Evolutionary conservation across 805 yeast genomes (phyloP), one percentile per base, ranked within the genome.

Genomic region (Yamadazyma sp.): DNA sequence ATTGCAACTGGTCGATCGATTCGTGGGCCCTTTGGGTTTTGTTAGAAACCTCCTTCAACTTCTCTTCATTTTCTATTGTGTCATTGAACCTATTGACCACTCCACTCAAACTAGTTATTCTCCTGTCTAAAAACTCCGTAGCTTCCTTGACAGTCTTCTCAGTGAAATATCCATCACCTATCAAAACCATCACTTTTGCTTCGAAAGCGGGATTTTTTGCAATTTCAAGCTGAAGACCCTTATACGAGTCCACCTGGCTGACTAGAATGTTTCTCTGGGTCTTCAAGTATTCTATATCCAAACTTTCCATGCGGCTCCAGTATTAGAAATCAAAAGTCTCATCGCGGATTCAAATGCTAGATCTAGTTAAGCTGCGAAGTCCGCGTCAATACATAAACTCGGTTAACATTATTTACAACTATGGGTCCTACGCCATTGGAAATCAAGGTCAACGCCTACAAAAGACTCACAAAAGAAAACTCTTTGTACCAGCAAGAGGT

Each of bases 361-460:
- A n/a, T n/a, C n/a, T n/a, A n/a, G n/a, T n/a, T n/a, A n/a, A n/a
- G n/a, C n/a, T n/a, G n/a, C n/a, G n/a, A n/a, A n/a, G n/a, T n/a
- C n/a, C 33, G 33, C 33, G 33, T 30, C n/a, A 30, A 19, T 19
- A 6, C 5, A 18, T 15, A 14, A 10, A 4, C n/a, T n/a, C n/a
- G n/a, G n/a, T n/a, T n/a, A n/a, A n/a, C n/a, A n/a, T n/a, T n/a
- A n/a, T n/a, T n/a, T n/a, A n/a, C n/a, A 28, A 13, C 21, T 4
- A 83, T 83, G 84, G 71, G 87, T 2, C 93, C 91, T 20, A 67
- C 86, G 2, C 78, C 71, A 42, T 60, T 84, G 27, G 84, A 82
- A 50, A 84, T 87, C 55, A 85, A 84, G 49, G 70, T 75, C 24
- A 77, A 74, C 41, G 89, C 95, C 1, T 66, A 87, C 35, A 71